Evolutionary conservation across 257 asterid species (phyloP).

Genomic region (Solanum etuberosum): DNA sequence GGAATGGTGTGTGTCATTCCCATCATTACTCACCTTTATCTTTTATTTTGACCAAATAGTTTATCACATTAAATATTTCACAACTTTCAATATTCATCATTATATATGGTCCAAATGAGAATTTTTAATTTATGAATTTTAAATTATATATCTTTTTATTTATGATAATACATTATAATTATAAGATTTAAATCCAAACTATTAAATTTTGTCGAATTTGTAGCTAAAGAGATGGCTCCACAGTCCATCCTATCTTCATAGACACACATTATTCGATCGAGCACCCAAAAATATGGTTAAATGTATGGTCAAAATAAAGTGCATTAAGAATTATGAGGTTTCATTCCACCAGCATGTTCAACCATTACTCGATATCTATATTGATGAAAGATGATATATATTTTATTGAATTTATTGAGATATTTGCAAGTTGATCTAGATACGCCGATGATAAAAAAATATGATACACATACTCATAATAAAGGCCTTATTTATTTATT

Average conservation of each 20-base stretch:
- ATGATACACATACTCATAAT: background rate
- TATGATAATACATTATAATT: background rate
- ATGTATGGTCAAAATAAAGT: background rate
- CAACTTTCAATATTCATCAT: background rate
- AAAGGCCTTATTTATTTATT: background rate
- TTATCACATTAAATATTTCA: background rate
- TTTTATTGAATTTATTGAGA: background rate
- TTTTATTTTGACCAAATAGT: constrained; percentile 11
- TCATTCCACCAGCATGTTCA: background rate
- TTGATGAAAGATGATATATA: background rate
- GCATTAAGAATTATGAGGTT: fast-evolving
- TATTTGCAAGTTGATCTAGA: background rate
- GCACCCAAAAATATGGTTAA: fast-evolving
- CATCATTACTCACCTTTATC: constrained; percentile 2
- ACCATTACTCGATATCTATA: background rate
- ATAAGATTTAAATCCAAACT: background rate
- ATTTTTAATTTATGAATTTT: background rate
- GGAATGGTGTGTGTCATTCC: constrained; percentile 23
- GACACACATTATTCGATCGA: background rate
- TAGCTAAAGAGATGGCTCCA: background rate
- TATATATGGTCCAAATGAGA: background rate
- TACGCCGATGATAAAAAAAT: background rate
- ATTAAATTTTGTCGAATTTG: background rate
- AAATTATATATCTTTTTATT: background rate
- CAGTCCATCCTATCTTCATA: background rate